These are phyloP conservation scores for Pistacia vera DNA, from an alignment of 345 rosid genomes.

Conservation along the genomic window DNA sequence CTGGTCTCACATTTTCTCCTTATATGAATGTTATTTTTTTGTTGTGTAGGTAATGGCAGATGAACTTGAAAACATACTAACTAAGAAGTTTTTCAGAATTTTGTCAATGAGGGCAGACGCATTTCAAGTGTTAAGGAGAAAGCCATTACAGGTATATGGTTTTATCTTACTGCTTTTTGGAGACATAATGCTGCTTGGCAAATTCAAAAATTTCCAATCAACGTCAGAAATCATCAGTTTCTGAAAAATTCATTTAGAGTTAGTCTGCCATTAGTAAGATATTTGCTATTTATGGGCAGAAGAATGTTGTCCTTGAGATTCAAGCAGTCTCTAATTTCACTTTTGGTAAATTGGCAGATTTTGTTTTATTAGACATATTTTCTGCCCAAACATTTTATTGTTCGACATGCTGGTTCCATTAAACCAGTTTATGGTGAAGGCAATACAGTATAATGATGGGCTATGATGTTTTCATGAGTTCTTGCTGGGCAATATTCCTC, in stretches of 20 bases:
- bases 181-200: constrained; percentile 13
- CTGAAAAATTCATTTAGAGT: background rate
- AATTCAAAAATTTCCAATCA: constrained; percentile 5
- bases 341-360: background rate
- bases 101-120: constrained; percentile 99
- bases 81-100: constrained; percentile 68
- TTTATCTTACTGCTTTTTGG: constrained; percentile 1
- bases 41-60: constrained; percentile 76
- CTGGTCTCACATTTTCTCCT: constrained; percentile 7
- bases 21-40: background rate
- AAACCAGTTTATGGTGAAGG: too few species aligned
- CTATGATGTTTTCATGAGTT: too few species aligned
- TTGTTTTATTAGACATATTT: background rate
- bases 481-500: too few species aligned
- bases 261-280: too few species aligned
- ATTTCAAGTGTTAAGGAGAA: constrained; percentile 91
- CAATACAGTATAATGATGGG: too few species aligned
- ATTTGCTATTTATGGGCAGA: background rate
- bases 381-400: background rate
- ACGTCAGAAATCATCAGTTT: background rate
- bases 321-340: background rate
- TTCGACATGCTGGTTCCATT: too few species aligned
- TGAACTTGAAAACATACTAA: constrained; percentile 75
- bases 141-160: constrained; percentile 78
- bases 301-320: background rate